These are phyloP conservation scores for Pythium oligandrum DNA, from an alignment of 352 stramenopile species.

Conservation along the genomic window DNA sequence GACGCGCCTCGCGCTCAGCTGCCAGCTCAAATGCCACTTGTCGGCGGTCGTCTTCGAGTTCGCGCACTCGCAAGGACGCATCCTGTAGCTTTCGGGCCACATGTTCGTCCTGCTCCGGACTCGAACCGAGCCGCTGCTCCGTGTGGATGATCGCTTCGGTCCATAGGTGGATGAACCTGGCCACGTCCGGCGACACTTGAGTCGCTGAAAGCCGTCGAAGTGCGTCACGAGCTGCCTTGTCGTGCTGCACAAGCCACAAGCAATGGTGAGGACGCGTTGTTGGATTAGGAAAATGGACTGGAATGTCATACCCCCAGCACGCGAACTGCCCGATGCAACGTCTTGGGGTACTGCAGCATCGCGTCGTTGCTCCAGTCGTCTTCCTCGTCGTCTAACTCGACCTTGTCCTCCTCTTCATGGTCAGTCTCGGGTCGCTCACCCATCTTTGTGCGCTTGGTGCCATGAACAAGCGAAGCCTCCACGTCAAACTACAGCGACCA, in stretches of 20 bases:
- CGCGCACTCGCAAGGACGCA: slow-evolving; percentile 46
- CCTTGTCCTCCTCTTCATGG: no score
- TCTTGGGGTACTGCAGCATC: no score
- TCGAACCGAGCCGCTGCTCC: slow-evolving; percentile 36
- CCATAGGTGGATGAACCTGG: slow-evolving; percentile 28
- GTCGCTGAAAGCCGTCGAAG: slow-evolving; percentile 36
- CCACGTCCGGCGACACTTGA: slow-evolving; percentile 31
- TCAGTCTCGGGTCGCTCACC: no score
- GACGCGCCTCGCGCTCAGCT: slow-evolving; percentile 27
- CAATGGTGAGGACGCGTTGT: background rate
- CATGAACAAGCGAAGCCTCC: no score
- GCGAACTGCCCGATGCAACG: no score
- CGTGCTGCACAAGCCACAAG: slow-evolving; percentile 18
- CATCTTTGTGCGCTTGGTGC: no score
- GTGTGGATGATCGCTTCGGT: slow-evolving; percentile 36
- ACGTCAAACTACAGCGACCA: no score
- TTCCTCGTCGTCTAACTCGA: slow-evolving; percentile 1
- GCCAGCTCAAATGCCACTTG: slow-evolving; percentile 59
- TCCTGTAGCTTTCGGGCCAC: slow-evolving; percentile 29
- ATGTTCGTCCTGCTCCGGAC: slow-evolving; percentile 50
- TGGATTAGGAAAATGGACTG: background rate
- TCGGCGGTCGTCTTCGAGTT: slow-evolving; percentile 55
- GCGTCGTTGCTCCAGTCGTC: background rate
- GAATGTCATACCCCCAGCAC: background rate
- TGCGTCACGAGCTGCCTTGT: slow-evolving; percentile 32